Evolutionary conservation across 352 stramenopile species (phyloP).

Genomic region (Phytopythium oedochilum): DNA sequence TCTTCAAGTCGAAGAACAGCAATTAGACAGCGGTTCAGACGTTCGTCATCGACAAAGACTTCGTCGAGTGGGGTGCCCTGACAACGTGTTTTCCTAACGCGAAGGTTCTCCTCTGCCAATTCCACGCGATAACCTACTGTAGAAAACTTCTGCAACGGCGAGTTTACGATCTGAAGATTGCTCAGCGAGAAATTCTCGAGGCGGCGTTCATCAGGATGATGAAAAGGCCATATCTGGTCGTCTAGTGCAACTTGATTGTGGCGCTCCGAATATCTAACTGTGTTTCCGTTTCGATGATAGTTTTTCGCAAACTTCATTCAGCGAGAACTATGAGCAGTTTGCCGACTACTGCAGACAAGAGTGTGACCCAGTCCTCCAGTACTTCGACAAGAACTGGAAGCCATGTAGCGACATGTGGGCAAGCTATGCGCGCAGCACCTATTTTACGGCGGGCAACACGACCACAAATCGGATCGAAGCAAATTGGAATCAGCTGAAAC

Average conservation of each 20-base stretch:
- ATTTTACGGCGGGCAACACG: slow-evolving; percentile 13
- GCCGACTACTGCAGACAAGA: not conserved
- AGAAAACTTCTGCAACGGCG: too few species aligned
- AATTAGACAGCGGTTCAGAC: slow-evolving; percentile 9
- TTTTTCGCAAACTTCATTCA: too few species aligned
- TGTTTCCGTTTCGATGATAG: too few species aligned
- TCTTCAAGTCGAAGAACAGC: slow-evolving; percentile 9
- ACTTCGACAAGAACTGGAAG: slow-evolving; percentile 16
- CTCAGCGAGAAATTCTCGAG: too few species aligned
- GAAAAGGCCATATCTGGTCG: slow-evolving; percentile 4
- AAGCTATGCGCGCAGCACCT: slow-evolving; percentile 2
- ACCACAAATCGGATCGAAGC: slow-evolving; percentile 16
- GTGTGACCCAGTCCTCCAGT: not conserved
- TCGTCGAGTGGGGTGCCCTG: slow-evolving; percentile 12
- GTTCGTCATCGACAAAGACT: slow-evolving; percentile 20
- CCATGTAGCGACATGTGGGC: slow-evolving; percentile 9
- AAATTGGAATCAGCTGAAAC: slow-evolving; percentile 19
- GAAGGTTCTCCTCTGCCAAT: slow-evolving; percentile 8
- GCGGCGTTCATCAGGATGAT: slow-evolving; percentile 9
- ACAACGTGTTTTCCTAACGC: slow-evolving; percentile 4
- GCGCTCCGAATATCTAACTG: too few species aligned
- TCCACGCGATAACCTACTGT: slow-evolving; percentile 13
- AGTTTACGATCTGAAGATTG: too few species aligned
- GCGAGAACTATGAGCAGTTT: too few species aligned
- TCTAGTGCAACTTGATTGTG: too few species aligned